Evolutionary conservation across 306 rosid genomes (phyloP), one percentile per base, ranked within the genome.

Genomic region (Fragaria ananassa): DNA sequence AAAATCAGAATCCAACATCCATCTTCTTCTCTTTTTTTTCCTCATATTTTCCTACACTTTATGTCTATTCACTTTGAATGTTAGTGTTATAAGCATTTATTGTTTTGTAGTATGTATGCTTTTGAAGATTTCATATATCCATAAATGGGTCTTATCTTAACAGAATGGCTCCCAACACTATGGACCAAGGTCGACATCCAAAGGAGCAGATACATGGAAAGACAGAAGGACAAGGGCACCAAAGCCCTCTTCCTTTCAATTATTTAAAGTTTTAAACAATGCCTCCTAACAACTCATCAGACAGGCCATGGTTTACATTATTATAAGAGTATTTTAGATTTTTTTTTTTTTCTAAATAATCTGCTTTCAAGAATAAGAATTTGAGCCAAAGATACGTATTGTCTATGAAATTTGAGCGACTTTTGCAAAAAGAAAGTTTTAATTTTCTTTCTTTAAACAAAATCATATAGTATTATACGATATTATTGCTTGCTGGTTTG

Each of bases 211-310:
- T 18, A 3, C 49, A 44, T n/a, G 47, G 47, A 70, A 14, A 60
- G 53, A 70, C 61, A 70, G 15, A 46, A 35, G 13, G 77, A 49
- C 76, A 57, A 56, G 81, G 72, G 41, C 71, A 47, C 54, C 77
- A 25, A 25, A 45, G 21, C 25, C 77, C 42, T 45, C 42, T 61
- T 63, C 37, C 34, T 71, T 63, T 39, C 81, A 63, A 10, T 62
- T 27, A 42, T 37, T 37, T 37, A 37, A 45, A 70, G 17, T 23
- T 71, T 49, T 31, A 3, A 78, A 78, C 66, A 62, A 3, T 71
- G 81, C 67, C 56, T 27, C 72, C 72, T 71, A 63, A 78, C 72
- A 78, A 74, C 72, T 62, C 72, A 50, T 50, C 50, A 49, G 3
- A 17, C 42, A 57, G 68, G 68, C 56, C 77, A n/a, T 71, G 14